Conservation (phyloP, 2,329 filamentous ascomycete genomes). For the Teratosphaeria destructans region DNA sequence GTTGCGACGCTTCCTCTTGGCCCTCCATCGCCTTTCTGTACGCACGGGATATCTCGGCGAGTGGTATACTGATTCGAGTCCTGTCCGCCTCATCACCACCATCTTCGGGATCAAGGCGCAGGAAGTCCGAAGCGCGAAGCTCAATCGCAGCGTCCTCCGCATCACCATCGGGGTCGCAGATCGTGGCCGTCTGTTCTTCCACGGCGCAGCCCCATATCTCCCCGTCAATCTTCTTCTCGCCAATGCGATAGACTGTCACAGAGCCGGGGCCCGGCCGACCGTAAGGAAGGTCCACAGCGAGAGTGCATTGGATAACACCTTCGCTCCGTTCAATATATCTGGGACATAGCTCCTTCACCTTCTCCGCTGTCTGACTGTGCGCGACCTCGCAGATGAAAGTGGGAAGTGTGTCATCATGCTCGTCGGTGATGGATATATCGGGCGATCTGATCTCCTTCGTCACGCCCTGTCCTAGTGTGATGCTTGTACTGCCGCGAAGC, state of each 20-base stretch:
- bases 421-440: neutral
- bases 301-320: neutral
- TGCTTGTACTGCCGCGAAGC: neutral
- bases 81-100: neutral
- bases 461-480: neutral
- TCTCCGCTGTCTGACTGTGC: neutral
- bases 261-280: neutral
- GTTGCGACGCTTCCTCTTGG: neutral
- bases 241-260: neutral
- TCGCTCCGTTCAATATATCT: neutral
- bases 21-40: neutral
- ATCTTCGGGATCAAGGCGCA: neutral
- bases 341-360: neutral
- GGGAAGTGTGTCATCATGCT: neutral
- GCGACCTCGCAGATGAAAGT: neutral
- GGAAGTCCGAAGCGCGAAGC: neutral
- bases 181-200: neutral
- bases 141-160: neutral
- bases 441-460: neutral
- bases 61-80: neutral
- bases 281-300: neutral
- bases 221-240: neutral
- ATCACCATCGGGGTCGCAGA: neutral
- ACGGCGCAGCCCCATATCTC: neutral
- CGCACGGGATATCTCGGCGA: neutral